Percentiles rank a stretch among this genome's conserved stretches.
phyloP scores from a whole-genome alignment of 441 rosid species.

The Aleurites moluccanus region DNA sequence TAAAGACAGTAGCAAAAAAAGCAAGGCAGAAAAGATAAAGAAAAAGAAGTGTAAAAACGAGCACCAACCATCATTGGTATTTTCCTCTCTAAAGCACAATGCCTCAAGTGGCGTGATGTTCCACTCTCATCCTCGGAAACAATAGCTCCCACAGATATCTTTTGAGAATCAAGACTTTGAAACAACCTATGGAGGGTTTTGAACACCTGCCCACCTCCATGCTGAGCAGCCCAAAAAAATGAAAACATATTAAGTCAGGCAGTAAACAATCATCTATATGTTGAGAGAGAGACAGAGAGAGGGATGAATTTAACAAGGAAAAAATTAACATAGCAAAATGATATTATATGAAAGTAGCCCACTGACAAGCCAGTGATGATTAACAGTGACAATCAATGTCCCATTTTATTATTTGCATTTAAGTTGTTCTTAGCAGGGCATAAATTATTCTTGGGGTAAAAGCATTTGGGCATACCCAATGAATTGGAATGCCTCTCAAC shows the following conservation, averaged over 20 bases:
- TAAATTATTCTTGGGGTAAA: not conserved
- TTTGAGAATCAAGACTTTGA: conserved; percentile 42
- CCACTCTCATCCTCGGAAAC: conserved; percentile 46
- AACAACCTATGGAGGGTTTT: conserved; percentile 47
- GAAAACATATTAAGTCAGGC: not conserved
- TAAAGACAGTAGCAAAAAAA: not conserved
- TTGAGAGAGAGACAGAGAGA: not conserved
- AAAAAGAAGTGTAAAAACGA: not conserved
- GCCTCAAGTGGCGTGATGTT: conserved; percentile 59
- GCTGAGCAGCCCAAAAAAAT: conserved; percentile 34
- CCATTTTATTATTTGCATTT: not conserved
- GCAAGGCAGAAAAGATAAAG: not conserved
- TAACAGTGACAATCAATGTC: not conserved
- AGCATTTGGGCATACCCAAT: not conserved
- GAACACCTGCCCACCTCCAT: conserved; percentile 64
- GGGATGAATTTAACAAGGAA: not conserved
- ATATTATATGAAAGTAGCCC: not conserved
- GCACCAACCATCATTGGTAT: conserved; percentile 54
- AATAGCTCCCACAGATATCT: conserved; percentile 43
- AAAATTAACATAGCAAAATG: not conserved
- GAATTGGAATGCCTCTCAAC: not conserved
- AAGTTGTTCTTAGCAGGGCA: not conserved
- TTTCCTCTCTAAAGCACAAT: conserved; percentile 57
- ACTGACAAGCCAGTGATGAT: not conserved
- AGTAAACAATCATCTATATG: not conserved